A percentile compares a stretch with the other conserved stretches of the same genome.
These are phyloP conservation scores for Aspergillus candidus DNA, from an alignment of 2,329 filamentous ascomycete species.

Conservation along the genomic window DNA sequence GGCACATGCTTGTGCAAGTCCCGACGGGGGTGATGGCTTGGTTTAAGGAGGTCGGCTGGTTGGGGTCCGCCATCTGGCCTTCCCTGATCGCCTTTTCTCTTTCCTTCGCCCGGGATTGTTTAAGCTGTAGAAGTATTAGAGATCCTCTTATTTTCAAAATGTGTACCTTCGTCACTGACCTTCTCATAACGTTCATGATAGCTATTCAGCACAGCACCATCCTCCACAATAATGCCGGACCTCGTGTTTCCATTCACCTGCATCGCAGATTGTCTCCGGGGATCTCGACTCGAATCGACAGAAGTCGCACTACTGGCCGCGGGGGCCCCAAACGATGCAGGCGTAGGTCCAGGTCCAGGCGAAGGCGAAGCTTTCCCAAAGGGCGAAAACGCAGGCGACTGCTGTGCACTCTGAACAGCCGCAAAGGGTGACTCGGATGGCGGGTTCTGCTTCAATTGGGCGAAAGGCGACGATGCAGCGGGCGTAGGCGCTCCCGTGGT, in stretches of 20 bases:
- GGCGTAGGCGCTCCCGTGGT: constrained; percentile 1
- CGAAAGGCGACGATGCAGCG: constrained; percentile 20
- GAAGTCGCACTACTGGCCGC: constrained; percentile 10
- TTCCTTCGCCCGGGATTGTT: constrained; percentile 46
- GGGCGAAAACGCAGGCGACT: constrained; percentile 18
- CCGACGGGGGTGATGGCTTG: constrained; percentile 58
- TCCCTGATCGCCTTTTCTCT: constrained; percentile 47
- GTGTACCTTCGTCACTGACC: constrained; percentile 17
- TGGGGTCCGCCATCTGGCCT: constrained; percentile 53
- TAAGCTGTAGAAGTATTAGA: constrained; percentile 33
- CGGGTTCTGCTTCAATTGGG: constrained; percentile 18
- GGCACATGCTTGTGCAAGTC: constrained; percentile 59
- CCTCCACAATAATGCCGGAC: constrained; percentile 17
- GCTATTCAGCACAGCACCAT: constrained; percentile 16
- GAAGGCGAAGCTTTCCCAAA: constrained; percentile 10
- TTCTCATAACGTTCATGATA: constrained; percentile 35
- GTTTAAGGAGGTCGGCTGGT: constrained; percentile 53
- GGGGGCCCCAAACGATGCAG: constrained; percentile 11
- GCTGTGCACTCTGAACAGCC: constrained; percentile 8
- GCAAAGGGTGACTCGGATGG: constrained; percentile 12
- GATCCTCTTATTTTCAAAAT: too few species aligned
- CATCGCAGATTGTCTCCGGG: constrained; percentile 6
- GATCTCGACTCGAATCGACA: constrained; percentile 14
- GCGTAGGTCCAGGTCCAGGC: too few species aligned
- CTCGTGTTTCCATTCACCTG: constrained; percentile 7